Evolutionary conservation across 2,329 filamentous ascomycete species (phyloP).

Genomic region (Penicillium freii): DNA sequence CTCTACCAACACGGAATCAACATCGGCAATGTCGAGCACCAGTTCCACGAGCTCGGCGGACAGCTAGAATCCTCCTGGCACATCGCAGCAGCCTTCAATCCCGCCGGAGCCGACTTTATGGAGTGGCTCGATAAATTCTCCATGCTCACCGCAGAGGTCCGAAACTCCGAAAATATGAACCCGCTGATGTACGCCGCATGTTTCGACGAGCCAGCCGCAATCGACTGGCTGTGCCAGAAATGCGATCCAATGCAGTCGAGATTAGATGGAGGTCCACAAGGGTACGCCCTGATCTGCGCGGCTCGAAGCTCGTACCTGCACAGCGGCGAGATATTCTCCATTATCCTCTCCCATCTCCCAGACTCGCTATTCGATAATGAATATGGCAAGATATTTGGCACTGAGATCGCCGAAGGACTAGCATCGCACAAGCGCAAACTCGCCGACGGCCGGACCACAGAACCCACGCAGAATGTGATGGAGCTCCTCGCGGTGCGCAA

Average conservation of each 20-base stretch:
- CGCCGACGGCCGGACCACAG: background rate
- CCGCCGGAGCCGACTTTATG: background rate
- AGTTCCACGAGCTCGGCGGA: constrained; percentile 1
- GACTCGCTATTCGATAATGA: background rate
- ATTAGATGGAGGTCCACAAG: background rate
- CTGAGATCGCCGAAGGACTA: constrained; percentile 2
- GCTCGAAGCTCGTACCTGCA: background rate
- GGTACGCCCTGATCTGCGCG: constrained; percentile 1
- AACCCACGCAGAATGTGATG: background rate
- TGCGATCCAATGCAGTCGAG: background rate
- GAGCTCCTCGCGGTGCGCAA: background rate
- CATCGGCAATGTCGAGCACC: constrained; percentile 2
- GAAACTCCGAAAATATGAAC: constrained; percentile 2
- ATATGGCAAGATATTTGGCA: constrained; percentile 4
- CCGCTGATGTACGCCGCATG: constrained; percentile 6
- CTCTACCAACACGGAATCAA: constrained; percentile 4
- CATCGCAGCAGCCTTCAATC: constrained; percentile 9
- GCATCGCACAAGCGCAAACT: background rate
- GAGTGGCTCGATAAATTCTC: constrained; percentile 3
- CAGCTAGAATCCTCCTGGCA: constrained; percentile 8
- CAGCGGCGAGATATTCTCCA: constrained; percentile 4
- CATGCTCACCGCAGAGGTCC: background rate
- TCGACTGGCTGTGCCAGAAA: background rate
- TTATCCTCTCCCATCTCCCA: background rate
- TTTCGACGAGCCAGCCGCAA: constrained; percentile 2